Conservation (phyloP, 1,284 basidiomycete genomes). For the Cryptococcus depauperatus region DNA sequence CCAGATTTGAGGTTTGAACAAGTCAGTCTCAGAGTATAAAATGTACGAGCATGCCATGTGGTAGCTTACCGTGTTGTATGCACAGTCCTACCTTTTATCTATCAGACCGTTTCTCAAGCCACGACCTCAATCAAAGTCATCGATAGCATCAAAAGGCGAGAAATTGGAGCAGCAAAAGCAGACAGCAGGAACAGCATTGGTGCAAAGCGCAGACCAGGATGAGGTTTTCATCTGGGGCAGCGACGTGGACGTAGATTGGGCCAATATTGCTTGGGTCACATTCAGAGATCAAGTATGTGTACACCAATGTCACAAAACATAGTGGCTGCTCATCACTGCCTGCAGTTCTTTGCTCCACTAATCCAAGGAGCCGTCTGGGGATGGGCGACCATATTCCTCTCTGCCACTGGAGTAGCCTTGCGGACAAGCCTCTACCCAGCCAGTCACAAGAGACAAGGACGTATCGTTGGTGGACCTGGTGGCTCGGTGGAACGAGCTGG, state of each 20-base stretch:
- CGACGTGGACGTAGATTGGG: slow-evolving; percentile 37
- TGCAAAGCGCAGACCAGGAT: slow-evolving; percentile 27
- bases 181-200: slow-evolving; percentile 17
- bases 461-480: slow-evolving; percentile 26
- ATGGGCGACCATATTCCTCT: slow-evolving; percentile 26
- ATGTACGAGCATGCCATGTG: background rate
- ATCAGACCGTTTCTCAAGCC: slow-evolving; percentile 34
- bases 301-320: background rate
- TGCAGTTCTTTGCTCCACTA: slow-evolving; percentile 31
- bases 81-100: slow-evolving; percentile 37
- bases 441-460: slow-evolving; percentile 23
- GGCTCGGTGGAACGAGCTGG: slow-evolving; percentile 20
- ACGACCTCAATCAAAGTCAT: slow-evolving; percentile 11
- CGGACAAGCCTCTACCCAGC: slow-evolving; percentile 29
- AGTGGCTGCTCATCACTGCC: background rate
- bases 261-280: slow-evolving; percentile 36
- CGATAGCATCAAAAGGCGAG: slow-evolving; percentile 11
- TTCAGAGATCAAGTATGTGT: slow-evolving; percentile 42
- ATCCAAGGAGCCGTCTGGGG: slow-evolving; percentile 44
- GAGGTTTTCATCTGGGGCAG: slow-evolving; percentile 37
- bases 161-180: slow-evolving; percentile 3
- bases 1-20: slow-evolving; percentile 45
- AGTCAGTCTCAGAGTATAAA: slow-evolving; percentile 18
- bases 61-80: background rate
- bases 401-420: slow-evolving; percentile 19